phyloP scores from a whole-genome alignment of 129 eudicot species.

The Tagetes erecta region DNA sequence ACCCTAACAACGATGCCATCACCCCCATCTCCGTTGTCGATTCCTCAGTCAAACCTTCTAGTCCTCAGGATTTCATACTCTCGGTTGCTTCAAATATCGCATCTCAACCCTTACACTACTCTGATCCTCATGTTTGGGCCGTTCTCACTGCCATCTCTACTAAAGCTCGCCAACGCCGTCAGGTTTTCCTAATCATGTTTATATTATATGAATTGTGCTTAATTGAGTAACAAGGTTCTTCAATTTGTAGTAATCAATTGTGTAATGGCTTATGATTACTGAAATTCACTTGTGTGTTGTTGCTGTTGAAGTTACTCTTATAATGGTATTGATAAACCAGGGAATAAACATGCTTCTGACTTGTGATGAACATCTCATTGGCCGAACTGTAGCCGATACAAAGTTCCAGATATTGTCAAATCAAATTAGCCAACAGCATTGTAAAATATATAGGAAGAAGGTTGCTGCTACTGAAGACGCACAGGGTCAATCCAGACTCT shows the following conservation, averaged over 20 bases:
- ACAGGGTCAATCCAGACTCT: constrained; percentile 47
- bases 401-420: constrained; percentile 66
- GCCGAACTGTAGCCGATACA: constrained; percentile 67
- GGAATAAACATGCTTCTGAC: constrained; percentile 83
- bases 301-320: constrained; percentile 29
- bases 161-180: constrained; percentile 78
- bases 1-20: constrained; percentile 35
- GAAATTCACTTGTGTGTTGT: constrained; percentile 6
- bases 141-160: constrained; percentile 89
- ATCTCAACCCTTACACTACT: constrained; percentile 70
- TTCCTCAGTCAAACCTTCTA: constrained; percentile 17
- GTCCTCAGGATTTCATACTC: constrained; percentile 47
- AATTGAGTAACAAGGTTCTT: constrained; percentile 7
- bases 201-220: background rate
- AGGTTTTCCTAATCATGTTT: constrained; percentile 44
- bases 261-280: background rate
- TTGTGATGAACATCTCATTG: constrained; percentile 73
- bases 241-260: background rate
- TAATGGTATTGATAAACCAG: constrained; percentile 37
- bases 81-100: constrained; percentile 73
- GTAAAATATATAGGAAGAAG: constrained; percentile 71
- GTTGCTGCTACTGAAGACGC: constrained; percentile 53
- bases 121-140: constrained; percentile 90
- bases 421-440: constrained; percentile 76
- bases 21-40: constrained; percentile 25